These are phyloP conservation scores for Lablab purpureus DNA, from an alignment of 306 rosid species.

Conservation along the genomic window DNA sequence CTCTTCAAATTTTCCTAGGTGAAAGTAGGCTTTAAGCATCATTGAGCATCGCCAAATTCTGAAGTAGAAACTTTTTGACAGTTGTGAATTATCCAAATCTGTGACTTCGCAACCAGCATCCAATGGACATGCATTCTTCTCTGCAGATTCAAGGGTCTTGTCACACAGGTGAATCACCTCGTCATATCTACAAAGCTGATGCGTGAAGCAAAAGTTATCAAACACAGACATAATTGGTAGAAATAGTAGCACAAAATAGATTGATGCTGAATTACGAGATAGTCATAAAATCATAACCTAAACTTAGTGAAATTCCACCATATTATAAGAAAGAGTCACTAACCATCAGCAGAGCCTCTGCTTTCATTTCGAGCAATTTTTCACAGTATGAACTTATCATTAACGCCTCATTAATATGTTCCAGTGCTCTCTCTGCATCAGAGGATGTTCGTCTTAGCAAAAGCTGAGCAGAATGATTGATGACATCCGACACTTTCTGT, in stretches of 20 bases:
- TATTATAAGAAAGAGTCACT: slow-evolving; percentile 50
- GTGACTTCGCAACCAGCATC: slow-evolving; percentile 48
- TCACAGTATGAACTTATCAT: slow-evolving; percentile 75
- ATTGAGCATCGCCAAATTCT: slow-evolving; percentile 84
- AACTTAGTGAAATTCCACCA: slow-evolving; percentile 38
- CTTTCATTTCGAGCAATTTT: slow-evolving; percentile 90
- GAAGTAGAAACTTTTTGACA: slow-evolving; percentile 62
- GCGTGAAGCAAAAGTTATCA: slow-evolving; percentile 52
- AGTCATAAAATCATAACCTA: slow-evolving; percentile 6
- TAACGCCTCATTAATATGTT: slow-evolving; percentile 75
- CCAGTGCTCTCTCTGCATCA: slow-evolving; percentile 69
- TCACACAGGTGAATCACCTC: slow-evolving; percentile 88
- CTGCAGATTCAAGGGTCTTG: slow-evolving; percentile 77
- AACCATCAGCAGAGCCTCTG: slow-evolving; percentile 82
- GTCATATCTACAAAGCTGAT: slow-evolving; percentile 82
- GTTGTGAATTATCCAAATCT: slow-evolving; percentile 57
- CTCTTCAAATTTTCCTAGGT: slow-evolving; percentile 88
- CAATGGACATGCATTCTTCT: slow-evolving; percentile 67
- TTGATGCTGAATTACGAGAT: slow-evolving; percentile 30
- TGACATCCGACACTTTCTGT: slow-evolving; percentile 80
- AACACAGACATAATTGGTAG: slow-evolving; percentile 30
- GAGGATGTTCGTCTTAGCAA: slow-evolving; percentile 63
- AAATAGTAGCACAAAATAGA: slow-evolving; percentile 35
- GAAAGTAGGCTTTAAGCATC: slow-evolving; percentile 74
- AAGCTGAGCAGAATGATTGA: slow-evolving; percentile 65